Conservation (phyloP, 352 stramenopile genomes). For the Phytopythium cucurbitacearum region DNA sequence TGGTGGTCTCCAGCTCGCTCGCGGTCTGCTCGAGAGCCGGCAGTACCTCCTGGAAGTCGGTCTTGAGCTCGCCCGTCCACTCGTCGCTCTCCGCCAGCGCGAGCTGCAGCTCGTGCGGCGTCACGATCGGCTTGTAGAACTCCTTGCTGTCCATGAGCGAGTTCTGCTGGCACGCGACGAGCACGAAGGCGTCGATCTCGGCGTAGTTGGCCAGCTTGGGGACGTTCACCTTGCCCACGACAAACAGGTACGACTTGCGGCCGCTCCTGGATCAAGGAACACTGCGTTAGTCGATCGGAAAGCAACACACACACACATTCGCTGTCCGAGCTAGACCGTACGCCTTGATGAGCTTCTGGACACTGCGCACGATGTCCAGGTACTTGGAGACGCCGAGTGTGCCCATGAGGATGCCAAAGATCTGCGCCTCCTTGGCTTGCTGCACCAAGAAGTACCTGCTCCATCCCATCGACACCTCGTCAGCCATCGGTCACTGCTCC, state of each 20-base stretch:
- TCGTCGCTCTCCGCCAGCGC: constrained; percentile 82
- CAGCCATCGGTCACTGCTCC: too few relatives aligned
- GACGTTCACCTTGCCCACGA: constrained; percentile 96
- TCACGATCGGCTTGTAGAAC: constrained; percentile 92
- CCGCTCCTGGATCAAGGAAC: constrained; percentile 55
- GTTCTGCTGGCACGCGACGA: constrained; percentile 95
- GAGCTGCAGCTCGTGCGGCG: constrained; percentile 93
- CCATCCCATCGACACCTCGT: neutral
- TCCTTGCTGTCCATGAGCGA: constrained; percentile 92
- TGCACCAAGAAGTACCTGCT: constrained; percentile 84
- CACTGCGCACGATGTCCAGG: constrained; percentile 85
- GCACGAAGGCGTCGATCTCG: constrained; percentile 96
- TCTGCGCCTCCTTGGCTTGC: constrained; percentile 91
- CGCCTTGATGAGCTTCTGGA: constrained; percentile 87
- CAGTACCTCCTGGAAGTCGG: constrained; percentile 79
- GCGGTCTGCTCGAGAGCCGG: constrained; percentile 41
- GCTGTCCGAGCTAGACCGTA: constrained; percentile 16
- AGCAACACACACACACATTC: neutral
- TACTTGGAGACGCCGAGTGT: constrained; percentile 92
- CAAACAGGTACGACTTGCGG: constrained; percentile 95
- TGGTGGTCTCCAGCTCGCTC: constrained; percentile 22
- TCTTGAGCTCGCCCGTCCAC: constrained; percentile 88
- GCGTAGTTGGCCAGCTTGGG: constrained; percentile 97
- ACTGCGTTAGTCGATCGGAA: neutral
- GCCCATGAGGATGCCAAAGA: constrained; percentile 96